Evolutionary conservation across 2,329 filamentous ascomycete species (phyloP).

Genomic region (Colletotrichum cereale): DNA sequence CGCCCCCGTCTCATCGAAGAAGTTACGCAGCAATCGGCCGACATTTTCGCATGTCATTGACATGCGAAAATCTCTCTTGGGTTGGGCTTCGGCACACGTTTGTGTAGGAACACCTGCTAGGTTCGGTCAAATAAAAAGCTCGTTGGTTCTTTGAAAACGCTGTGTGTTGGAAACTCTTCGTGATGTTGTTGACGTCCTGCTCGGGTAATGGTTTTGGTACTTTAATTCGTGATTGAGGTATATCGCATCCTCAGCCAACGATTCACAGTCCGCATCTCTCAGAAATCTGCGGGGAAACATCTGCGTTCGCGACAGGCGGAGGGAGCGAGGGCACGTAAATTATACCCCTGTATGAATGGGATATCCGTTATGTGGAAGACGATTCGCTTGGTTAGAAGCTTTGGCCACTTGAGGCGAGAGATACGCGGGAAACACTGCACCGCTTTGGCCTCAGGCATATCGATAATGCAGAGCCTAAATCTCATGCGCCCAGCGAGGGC

Average conservation of each 20-base stretch:
- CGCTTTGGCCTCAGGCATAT: constrained; percentile 20
- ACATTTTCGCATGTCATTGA: constrained; percentile 48
- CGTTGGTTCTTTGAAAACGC: constrained; percentile 39
- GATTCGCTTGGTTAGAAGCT: background rate
- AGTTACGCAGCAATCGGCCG: constrained; percentile 49
- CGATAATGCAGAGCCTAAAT: background rate
- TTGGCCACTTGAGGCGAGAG: background rate
- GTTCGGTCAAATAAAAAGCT: constrained; percentile 39
- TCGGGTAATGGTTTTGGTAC: no score
- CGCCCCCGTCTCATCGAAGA: constrained; percentile 51
- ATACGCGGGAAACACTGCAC: background rate
- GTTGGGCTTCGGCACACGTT: constrained; percentile 39
- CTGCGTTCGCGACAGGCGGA: background rate
- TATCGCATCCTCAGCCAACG: background rate
- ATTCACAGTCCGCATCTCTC: background rate
- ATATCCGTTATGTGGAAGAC: background rate
- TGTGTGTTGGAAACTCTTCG: background rate
- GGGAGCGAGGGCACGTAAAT: background rate
- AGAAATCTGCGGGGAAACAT: background rate
- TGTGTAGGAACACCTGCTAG: constrained; percentile 40
- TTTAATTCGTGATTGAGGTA: background rate
- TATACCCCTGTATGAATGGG: background rate
- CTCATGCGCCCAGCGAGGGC: constrained; percentile 19
- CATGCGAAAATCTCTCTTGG: constrained; percentile 47
- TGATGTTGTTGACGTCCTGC: background rate